A percentile compares a stretch with the other conserved stretches of the same genome.
phyloP scores from a whole-genome alignment of 2,329 filamentous ascomycete species.

The Aspergillus hortae region DNA sequence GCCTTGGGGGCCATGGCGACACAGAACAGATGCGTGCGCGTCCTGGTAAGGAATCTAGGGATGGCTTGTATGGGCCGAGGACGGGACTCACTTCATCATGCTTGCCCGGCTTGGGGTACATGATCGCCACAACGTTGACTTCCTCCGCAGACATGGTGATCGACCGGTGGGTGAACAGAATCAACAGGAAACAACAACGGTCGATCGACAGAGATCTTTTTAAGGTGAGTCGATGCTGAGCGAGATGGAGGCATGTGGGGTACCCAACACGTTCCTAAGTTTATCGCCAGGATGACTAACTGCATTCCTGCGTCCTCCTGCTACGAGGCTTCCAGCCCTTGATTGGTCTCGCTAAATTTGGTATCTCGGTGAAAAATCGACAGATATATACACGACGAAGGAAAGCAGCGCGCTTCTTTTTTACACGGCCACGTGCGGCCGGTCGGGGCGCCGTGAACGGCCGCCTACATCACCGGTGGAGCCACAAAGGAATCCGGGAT shows the following conservation, averaged over 20 bases:
- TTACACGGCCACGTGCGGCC: not conserved
- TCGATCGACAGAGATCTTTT: not conserved
- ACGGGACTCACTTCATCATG: conserved; percentile 26
- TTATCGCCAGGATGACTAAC: conserved; percentile 1
- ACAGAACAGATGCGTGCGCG: not conserved
- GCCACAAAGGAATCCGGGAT: conserved; percentile 60
- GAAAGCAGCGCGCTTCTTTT: not conserved
- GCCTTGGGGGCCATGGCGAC: not conserved
- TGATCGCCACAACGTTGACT: conserved; percentile 27
- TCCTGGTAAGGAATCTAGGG: not conserved
- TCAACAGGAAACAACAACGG: not conserved
- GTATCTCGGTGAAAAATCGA: conserved; percentile 2
- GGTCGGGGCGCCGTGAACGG: not conserved
- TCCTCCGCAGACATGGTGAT: conserved; percentile 23
- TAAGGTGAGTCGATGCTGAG: no score
- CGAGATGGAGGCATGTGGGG: not conserved
- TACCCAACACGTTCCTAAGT: not conserved
- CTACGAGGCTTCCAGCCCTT: not conserved
- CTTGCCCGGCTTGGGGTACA: conserved; percentile 30
- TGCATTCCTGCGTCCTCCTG: not conserved
- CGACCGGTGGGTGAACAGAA: not conserved
- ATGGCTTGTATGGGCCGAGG: not conserved
- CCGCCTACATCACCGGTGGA: conserved; percentile 29
- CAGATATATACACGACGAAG: conserved; percentile 2
- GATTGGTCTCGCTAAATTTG: conserved; percentile 1